Evolutionary conservation across 1,284 basidiomycete genomes (phyloP), one percentile per base, ranked within the genome.

Genomic region (Neotropicomus parvogracilis): DNA sequence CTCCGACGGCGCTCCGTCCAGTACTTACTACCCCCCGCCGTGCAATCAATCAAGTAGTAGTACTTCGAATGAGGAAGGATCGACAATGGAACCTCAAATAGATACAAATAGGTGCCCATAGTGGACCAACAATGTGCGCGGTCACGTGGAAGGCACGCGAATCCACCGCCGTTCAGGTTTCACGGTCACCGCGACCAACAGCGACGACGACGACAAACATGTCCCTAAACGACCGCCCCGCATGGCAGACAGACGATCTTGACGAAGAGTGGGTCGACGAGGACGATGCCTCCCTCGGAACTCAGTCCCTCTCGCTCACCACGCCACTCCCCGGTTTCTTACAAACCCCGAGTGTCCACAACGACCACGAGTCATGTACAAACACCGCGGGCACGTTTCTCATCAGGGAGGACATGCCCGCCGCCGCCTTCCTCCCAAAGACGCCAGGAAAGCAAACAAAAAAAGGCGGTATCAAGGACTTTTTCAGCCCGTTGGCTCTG

Each of bases 401-500:
- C 37, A 78, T 95, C 33, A 82, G 85, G 52, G 82, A 91, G 50
- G 87, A 88, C 55, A 69, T 81, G 29, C 76, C 76, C 3, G 66
- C 70, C 36, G 69, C 68, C n/a, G 76, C 78, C 2, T 59, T 86
- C 42, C 64, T 83, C 24, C 79, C 80, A 36, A 81, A 80, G 62
- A 84, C 83, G 3, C 83, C 85, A 20, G 81, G 80, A 7, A 68
- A 69, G 51, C 64, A 68, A 35, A 75, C 69, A 59, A 85, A 77
- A 72, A 88, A 81, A 60, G 72, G 71, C 20, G 60, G 70, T 27
- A 76, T 85, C 36, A 92, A 88, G 67, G 83, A 90, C 64, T 82
- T 95, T 60, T 95, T 95, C 68, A 88, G 83, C 44, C 89, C 90
- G 0, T 67, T 92, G 47, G 83, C 86, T 5, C 75, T 95, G 10